A percentile compares a stretch with the other conserved stretches of the same genome.
These are phyloP conservation scores for Bromus sterilis DNA, from an alignment of 176 grass and related monocot genomes.

Conservation along the genomic window DNA sequence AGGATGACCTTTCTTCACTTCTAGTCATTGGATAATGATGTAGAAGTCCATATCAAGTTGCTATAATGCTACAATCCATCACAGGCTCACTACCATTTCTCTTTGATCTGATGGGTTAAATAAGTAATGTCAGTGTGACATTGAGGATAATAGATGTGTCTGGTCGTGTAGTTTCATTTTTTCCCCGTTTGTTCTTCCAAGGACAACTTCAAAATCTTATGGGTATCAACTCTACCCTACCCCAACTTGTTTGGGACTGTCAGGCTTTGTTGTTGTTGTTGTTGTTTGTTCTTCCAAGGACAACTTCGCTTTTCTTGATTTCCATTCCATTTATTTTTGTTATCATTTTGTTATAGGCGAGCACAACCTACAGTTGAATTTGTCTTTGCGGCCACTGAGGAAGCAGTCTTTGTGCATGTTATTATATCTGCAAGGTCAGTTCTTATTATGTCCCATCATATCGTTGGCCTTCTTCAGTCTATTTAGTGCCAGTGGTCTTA, in stretches of 20 bases:
- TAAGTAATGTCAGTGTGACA: not conserved
- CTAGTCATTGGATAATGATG: not conserved
- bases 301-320: constrained; percentile 29
- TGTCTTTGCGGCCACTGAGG: constrained; percentile 89
- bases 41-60: not conserved
- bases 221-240: no score
- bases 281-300: not conserved
- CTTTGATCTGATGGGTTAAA: not conserved
- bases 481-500: not conserved
- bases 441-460: not conserved
- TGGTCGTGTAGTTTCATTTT: not conserved
- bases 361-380: constrained; percentile 86
- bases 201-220: no score
- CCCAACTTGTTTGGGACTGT: no score
- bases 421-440: constrained; percentile 86
- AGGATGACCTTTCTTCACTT: not conserved
- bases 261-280: no score
- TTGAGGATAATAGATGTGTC: not conserved
- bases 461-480: constrained; percentile 15
- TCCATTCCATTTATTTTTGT: constrained; percentile 16
- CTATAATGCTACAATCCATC: not conserved
- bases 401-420: constrained; percentile 92
- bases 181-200: no score
- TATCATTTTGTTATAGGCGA: constrained; percentile 58
- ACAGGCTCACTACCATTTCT: not conserved